Evolutionary conservation across 2,329 filamentous ascomycete genomes (phyloP).

Genomic region (Macrophomina tecta): DNA sequence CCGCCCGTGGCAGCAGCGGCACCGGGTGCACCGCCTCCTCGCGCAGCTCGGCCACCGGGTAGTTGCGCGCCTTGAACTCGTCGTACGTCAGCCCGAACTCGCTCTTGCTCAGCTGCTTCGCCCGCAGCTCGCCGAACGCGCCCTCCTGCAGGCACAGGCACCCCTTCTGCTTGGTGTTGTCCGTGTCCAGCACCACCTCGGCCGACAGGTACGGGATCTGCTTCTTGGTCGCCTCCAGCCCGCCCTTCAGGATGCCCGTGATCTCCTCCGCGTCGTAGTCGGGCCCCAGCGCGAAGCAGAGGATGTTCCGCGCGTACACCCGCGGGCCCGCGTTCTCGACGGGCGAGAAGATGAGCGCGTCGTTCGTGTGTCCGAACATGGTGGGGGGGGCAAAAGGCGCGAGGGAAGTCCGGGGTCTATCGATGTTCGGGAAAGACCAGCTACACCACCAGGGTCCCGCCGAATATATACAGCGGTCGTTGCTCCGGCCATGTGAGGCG

Average conservation of each 20-base stretch:
- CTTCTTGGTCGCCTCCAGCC: slow-evolving; percentile 1
- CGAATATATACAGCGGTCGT: slow-evolving; percentile 7
- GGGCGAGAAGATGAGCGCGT: slow-evolving; percentile 5
- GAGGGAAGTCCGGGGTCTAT: neutral
- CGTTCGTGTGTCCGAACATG: slow-evolving; percentile 19
- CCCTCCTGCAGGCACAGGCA: neutral
- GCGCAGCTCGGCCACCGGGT: neutral
- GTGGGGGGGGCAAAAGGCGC: neutral
- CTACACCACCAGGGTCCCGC: neutral
- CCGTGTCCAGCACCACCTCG: neutral
- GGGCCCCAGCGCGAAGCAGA: slow-evolving; percentile 6
- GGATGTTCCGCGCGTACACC: slow-evolving; percentile 12
- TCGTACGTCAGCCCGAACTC: slow-evolving; percentile 18
- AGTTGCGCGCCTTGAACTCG: slow-evolving; percentile 12
- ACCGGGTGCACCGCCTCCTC: neutral
- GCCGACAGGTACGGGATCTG: slow-evolving; percentile 12
- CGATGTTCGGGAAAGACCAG: neutral
- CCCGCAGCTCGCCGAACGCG: neutral
- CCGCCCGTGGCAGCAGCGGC: neutral
- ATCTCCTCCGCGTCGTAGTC: slow-evolving; percentile 9
- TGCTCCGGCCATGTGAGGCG: slow-evolving; percentile 12
- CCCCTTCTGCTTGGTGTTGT: neutral
- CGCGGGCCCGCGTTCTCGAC: slow-evolving; percentile 13
- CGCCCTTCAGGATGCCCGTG: neutral
- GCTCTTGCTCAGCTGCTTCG: neutral